Conservation (phyloP, 345 rosid species). For the Salix dunnii region DNA sequence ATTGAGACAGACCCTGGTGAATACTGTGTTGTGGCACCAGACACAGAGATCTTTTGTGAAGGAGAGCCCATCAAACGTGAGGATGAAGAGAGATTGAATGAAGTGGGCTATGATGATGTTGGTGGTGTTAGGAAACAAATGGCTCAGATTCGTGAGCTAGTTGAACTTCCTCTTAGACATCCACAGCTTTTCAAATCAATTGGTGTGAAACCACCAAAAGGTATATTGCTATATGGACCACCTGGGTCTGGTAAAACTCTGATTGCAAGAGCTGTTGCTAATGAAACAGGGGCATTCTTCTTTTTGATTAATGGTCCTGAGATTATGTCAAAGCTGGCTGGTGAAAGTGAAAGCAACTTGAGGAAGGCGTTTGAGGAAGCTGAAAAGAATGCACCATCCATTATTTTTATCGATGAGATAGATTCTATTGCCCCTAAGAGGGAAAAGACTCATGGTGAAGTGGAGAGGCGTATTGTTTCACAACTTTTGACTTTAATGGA, state of each 20-base stretch:
- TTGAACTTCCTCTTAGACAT: constrained; percentile 15
- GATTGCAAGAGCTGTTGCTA: constrained; percentile 15
- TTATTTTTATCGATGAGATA: constrained; percentile 9
- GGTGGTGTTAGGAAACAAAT: constrained; percentile 17
- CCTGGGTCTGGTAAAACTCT: constrained; percentile 10
- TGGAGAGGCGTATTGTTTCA: constrained; percentile 11
- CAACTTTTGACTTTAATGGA: constrained; percentile 14
- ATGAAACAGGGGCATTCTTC: constrained; percentile 13
- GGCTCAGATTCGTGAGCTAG: constrained; percentile 13
- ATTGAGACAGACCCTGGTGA: constrained; percentile 12
- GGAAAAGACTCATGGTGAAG: constrained; percentile 14
- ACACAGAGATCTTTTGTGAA: constrained; percentile 11
- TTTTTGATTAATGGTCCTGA: constrained; percentile 12
- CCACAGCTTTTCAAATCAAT: constrained; percentile 15
- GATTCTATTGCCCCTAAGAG: constrained; percentile 16
- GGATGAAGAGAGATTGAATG: constrained; percentile 12
- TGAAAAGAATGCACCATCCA: constrained; percentile 16
- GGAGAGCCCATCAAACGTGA: constrained; percentile 13
- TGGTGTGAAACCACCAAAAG: constrained; percentile 12
- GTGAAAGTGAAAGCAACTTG: constrained; percentile 16
- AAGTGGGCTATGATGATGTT: constrained; percentile 11
- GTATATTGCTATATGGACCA: constrained; percentile 12
- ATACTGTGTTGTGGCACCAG: constrained; percentile 10
- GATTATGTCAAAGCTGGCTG: constrained; percentile 13
- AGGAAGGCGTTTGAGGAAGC: constrained; percentile 15